A percentile compares a stretch with the other conserved stretches of the same genome.
Evolutionary conservation across 106 monocot species (phyloP).

Genomic region (Phalaenopsis aphrodite): DNA sequence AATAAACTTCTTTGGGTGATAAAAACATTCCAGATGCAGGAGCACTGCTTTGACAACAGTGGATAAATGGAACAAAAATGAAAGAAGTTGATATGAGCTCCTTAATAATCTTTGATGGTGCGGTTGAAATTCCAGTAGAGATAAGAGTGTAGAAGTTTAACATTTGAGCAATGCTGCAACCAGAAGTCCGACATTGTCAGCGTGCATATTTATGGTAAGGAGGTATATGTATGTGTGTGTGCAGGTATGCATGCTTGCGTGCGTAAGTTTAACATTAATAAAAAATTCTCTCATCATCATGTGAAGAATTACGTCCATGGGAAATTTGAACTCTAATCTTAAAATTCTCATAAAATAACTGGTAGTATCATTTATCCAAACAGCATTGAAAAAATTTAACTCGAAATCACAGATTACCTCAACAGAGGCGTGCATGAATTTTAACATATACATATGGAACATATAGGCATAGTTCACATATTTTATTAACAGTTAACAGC

Average conservation of each 20-base stretch:
- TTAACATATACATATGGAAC: neutral
- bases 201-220: neutral
- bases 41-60: constrained; percentile 18
- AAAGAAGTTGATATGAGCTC: constrained; percentile 39
- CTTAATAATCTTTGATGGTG: constrained; percentile 26
- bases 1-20: constrained; percentile 56
- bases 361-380: too few relatives aligned
- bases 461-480: neutral
- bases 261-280: too few relatives aligned
- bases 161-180: constrained; percentile 72
- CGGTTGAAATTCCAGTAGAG: constrained; percentile 27
- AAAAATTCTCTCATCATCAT: too few relatives aligned
- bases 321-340: too few relatives aligned
- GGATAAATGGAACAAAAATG: constrained; percentile 65
- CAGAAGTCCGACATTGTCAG: neutral
- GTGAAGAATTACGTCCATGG: too few relatives aligned
- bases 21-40: constrained; percentile 45
- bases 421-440: neutral
- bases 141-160: constrained; percentile 67
- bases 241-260: too few relatives aligned
- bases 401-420: neutral
- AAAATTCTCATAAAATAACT: too few relatives aligned
- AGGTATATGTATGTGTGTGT: too few relatives aligned
- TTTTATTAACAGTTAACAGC: neutral
- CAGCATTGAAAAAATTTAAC: neutral